These are phyloP conservation scores for Musa itinerans DNA, from an alignment of 176 grass and related monocot species.

Conservation along the genomic window DNA sequence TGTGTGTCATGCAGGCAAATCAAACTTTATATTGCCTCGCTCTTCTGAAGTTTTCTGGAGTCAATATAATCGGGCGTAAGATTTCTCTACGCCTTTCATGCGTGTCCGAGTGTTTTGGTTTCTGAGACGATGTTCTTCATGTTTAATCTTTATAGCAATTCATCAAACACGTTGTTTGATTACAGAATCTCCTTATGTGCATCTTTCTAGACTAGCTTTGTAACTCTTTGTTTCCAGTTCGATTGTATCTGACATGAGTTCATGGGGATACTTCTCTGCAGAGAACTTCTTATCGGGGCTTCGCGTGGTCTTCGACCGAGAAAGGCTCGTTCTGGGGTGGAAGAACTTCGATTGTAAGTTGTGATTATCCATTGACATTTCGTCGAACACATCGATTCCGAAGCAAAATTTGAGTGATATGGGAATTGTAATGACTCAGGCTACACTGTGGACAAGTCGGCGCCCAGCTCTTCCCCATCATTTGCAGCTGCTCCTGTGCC, in stretches of 20 bases:
- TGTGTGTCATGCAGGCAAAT: conserved; percentile 22
- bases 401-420: not conserved
- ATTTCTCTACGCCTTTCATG: conserved; percentile 5
- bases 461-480: conserved; percentile 31
- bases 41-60: conserved; percentile 42
- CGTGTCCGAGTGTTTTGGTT: conserved; percentile 4
- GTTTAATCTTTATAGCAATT: too few species aligned
- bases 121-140: too few species aligned
- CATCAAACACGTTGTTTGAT: too few species aligned
- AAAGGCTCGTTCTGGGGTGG: conserved; percentile 71
- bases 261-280: conserved; percentile 23
- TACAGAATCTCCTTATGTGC: too few species aligned
- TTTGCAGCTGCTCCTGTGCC: conserved; percentile 24
- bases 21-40: conserved; percentile 60
- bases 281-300: conserved; percentile 86
- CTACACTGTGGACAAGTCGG: conserved; percentile 26
- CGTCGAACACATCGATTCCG: not conserved
- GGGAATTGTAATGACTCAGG: conserved; percentile 24
- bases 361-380: not conserved
- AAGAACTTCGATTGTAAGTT: conserved; percentile 64
- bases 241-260: conserved; percentile 7
- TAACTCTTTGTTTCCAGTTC: not conserved
- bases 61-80: conserved; percentile 92
- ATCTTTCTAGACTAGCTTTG: not conserved
- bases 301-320: conserved; percentile 71